Conservation (phyloP, 139 green algal species). For the Chlamydomonas applanata region DNA sequence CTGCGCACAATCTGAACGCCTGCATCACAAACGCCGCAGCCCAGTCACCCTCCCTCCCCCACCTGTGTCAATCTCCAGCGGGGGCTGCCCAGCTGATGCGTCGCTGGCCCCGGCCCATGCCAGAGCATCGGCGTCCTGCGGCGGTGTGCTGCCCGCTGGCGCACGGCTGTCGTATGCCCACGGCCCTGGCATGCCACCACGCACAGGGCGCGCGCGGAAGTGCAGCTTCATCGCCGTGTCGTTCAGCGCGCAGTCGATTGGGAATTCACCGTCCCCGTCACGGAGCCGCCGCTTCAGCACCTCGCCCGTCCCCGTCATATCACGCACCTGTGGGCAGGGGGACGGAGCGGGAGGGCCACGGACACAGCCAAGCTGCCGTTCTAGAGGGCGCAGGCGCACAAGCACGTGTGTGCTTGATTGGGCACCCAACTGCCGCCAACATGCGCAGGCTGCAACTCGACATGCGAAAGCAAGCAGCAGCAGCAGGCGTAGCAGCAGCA, state of each 20-base stretch:
- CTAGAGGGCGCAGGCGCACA: not conserved
- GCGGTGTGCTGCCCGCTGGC: not conserved
- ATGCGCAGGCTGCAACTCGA: too few relatives aligned
- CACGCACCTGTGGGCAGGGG: slow-evolving; percentile 56
- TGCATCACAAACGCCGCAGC: too few relatives aligned
- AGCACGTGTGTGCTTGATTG: not conserved
- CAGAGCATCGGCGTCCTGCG: not conserved
- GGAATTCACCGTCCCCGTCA: slow-evolving; percentile 76
- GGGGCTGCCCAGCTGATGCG: not conserved
- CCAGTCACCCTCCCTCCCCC: too few relatives aligned
- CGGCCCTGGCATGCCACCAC: too few relatives aligned
- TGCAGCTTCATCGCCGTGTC: slow-evolving; percentile 70
- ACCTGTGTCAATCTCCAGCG: slow-evolving; percentile 52
- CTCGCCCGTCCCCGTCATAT: slow-evolving; percentile 72
- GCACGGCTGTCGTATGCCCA: too few relatives aligned
- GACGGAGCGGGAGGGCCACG: too few relatives aligned
- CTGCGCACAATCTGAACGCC: too few relatives aligned
- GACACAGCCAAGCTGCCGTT: too few relatives aligned
- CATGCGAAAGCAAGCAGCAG: too few relatives aligned
- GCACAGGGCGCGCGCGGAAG: slow-evolving; percentile 39
- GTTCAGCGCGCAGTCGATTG: slow-evolving; percentile 78
- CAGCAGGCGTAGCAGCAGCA: too few relatives aligned
- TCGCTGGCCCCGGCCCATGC: not conserved
- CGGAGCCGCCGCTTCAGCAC: slow-evolving; percentile 65
- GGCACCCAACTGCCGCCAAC: too few relatives aligned